Conservation (phyloP, 176 grass and related monocot species). For the Dendrocalamus sinicus region DNA sequence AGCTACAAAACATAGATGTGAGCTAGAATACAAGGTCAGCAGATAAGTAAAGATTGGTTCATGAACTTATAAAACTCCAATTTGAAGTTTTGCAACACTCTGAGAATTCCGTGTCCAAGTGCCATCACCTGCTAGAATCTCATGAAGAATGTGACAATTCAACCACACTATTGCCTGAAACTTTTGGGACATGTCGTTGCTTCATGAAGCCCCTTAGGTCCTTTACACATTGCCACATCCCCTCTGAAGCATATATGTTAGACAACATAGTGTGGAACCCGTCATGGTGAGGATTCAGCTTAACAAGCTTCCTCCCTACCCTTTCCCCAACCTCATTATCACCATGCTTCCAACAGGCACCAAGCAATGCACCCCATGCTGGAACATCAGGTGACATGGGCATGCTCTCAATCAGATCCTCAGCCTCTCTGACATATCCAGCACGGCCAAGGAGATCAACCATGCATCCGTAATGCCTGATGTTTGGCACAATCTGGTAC, state of each 20-base stretch:
- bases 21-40: background rate
- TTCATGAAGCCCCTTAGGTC: conserved; percentile 79
- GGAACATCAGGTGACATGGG: conserved; percentile 76
- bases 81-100: background rate
- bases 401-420: conserved; percentile 78
- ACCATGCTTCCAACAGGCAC: conserved; percentile 84
- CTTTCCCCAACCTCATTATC: conserved; percentile 74
- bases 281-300: conserved; percentile 76
- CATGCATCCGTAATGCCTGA: conserved; percentile 89
- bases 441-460: conserved; percentile 91
- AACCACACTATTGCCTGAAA: conserved; percentile 67
- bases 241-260: conserved; percentile 86
- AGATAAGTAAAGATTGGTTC: conserved; percentile 6
- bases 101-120: conserved; percentile 23
- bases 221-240: conserved; percentile 75
- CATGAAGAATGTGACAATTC: conserved; percentile 41
- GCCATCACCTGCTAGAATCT: conserved; percentile 30
- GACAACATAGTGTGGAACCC: conserved; percentile 83
- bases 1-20: background rate
- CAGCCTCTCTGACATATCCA: conserved; percentile 81
- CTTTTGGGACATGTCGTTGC: conserved; percentile 63
- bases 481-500: conserved; percentile 77
- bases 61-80: conserved; percentile 20
- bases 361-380: conserved; percentile 88
- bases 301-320: conserved; percentile 70